phyloP scores from a whole-genome alignment of 805 yeast genomes.

The Candida maltosa region DNA sequence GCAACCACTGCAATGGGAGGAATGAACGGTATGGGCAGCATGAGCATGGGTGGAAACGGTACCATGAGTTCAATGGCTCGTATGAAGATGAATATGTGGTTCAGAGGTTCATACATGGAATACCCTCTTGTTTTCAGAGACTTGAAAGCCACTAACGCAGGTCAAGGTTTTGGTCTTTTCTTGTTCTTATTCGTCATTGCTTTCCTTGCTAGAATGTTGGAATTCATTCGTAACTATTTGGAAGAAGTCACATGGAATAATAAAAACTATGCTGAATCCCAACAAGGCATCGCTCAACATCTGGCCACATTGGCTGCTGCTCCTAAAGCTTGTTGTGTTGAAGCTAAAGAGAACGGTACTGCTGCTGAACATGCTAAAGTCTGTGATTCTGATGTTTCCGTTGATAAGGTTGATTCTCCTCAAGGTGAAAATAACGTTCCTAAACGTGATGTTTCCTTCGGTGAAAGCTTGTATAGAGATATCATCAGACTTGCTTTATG shows the following conservation, averaged over 20 bases:
- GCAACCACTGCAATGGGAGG: constrained; percentile 28
- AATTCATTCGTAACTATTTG: constrained; percentile 57
- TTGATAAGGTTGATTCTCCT: too few relatives aligned
- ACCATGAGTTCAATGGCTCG: too few relatives aligned
- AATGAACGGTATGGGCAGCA: too few relatives aligned
- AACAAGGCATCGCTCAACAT: constrained; percentile 5
- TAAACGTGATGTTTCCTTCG: constrained; percentile 12
- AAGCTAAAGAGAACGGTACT: constrained; percentile 4
- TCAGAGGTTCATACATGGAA: constrained; percentile 47
- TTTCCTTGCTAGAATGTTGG: constrained; percentile 56
- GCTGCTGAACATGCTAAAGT: constrained; percentile 1
- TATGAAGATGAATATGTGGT: constrained; percentile 52
- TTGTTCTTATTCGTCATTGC: constrained; percentile 56
- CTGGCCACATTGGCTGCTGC: constrained; percentile 6
- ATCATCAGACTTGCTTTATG: constrained; percentile 51
- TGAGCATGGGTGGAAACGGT: too few relatives aligned
- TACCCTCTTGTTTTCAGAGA: constrained; percentile 64
- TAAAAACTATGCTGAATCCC: constrained; percentile 19
- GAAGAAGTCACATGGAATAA: constrained; percentile 65
- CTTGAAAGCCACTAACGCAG: constrained; percentile 52
- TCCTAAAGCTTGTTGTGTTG: too few relatives aligned
- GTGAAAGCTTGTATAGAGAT: constrained; percentile 43
- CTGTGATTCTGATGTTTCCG: too few relatives aligned
- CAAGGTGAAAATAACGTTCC: too few relatives aligned
- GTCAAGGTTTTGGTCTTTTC: constrained; percentile 72